These are phyloP conservation scores for Penicillium sp. DNA, from an alignment of 2,329 filamentous ascomycete species.

Conservation along the genomic window DNA sequence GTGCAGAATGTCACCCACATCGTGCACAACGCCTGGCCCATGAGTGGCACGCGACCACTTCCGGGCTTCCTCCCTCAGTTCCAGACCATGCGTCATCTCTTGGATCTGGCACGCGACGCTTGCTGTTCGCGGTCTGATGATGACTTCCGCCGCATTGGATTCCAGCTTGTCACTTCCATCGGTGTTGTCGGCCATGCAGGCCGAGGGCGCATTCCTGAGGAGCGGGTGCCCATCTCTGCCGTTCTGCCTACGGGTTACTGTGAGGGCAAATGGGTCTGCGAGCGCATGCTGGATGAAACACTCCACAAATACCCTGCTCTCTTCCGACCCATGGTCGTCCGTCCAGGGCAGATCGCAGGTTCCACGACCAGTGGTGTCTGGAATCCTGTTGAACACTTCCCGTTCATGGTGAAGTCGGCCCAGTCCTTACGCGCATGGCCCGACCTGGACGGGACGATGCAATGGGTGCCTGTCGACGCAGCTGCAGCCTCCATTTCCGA, in stretches of 20 bases:
- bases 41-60: constrained; percentile 31
- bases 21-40: constrained; percentile 26
- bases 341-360: constrained; percentile 22
- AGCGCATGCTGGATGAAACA: constrained; percentile 22
- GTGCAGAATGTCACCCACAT: constrained; percentile 7
- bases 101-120: constrained; percentile 51
- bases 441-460: constrained; percentile 17
- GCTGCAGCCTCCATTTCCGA: constrained; percentile 14
- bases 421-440: constrained; percentile 18
- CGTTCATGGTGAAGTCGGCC: constrained; percentile 19
- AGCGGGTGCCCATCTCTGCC: constrained; percentile 11
- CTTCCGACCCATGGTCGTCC: constrained; percentile 19
- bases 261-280: constrained; percentile 22
- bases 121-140: background rate
- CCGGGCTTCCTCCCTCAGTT: constrained; percentile 37
- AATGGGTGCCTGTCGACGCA: constrained; percentile 21
- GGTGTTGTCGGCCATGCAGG: constrained; percentile 16
- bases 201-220: constrained; percentile 13
- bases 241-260: constrained; percentile 20
- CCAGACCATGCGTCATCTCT: constrained; percentile 57
- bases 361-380: constrained; percentile 21
- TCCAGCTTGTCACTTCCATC: constrained; percentile 28
- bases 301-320: constrained; percentile 14
- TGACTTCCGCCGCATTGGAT: constrained; percentile 14
- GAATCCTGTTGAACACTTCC: constrained; percentile 21